phyloP scores from a whole-genome alignment of 2,329 filamentous ascomycete genomes.

The Tricladium varicosporioides region DNA sequence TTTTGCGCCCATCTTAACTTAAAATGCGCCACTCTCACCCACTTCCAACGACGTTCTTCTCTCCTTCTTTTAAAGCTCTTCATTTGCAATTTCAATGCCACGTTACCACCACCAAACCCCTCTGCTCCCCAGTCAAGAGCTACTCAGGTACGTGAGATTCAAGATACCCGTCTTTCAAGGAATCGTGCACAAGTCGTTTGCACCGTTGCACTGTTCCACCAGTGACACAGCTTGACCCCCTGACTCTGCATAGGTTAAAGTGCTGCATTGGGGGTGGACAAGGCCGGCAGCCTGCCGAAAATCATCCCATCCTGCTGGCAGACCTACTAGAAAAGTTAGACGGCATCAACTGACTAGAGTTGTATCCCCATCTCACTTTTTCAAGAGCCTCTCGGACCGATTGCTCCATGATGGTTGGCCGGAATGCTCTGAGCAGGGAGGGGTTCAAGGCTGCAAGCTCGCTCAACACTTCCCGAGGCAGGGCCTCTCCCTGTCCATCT shows the following conservation, averaged over 20 bases:
- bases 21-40: neutral
- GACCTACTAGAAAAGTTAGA: neutral
- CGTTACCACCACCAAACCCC: neutral
- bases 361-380: neutral
- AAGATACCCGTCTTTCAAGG: neutral
- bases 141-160: neutral
- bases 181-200: neutral
- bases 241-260: neutral
- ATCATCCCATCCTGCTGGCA: neutral
- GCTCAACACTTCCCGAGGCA: neutral
- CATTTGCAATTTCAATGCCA: neutral
- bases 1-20: neutral
- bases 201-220: neutral
- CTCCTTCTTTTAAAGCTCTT: neutral
- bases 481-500: neutral
- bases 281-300: neutral
- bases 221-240: neutral
- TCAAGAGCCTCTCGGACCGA: constrained; percentile 2
- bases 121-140: neutral
- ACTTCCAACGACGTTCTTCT: neutral
- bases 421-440: neutral
- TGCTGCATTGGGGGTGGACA: neutral
- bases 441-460: neutral
- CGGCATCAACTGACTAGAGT: neutral
- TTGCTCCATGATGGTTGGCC: neutral